Base-by-base conservation (phyloP, 164 flowering plant genomes). In the Houttuynia cordata region DNA sequence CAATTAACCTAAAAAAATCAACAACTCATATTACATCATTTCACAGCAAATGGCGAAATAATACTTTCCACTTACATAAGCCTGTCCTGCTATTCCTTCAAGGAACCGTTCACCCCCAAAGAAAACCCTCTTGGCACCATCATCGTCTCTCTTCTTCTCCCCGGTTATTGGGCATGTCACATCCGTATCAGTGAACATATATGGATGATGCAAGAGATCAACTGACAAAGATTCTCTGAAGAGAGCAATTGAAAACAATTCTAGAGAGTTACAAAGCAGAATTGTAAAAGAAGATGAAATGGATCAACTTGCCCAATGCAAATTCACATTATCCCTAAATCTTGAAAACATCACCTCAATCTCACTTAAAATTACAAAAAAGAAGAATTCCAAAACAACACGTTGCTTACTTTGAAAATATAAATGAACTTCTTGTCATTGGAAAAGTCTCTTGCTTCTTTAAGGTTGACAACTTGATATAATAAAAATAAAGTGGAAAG, bases 141-240 rank as follows among this genome's bases (percentile, higher is more conserved):
- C 99, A 67, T 86, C 95, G 68, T 83, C 97, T 64, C 89, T 83
- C 71, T 58, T 79, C 57, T 70, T 77, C 53, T 73, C 76, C 60
- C 84, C 89, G 57, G 73, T 87, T 57, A 70, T 65, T 54, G 81
- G 70, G 55, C 66, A 52, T 14, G 78, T 83, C 67, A 83, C 61
- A 65, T 75, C 70, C 51, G 81, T 84, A 73, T 93, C 96, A 64
- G 79, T 47, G 73, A 93, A 90, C 99, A 93, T 93, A 77, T 93
- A 94, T 60, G 99, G 99, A 75, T 93, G 99, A 70, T 96, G 99
- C 61, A 90, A 81, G 61, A 93, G 88, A 73, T 93, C 99, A 56
- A 90, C 68, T 18, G 97, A 93, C 55, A 93, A 73, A 60, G 87
- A 79, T 66, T 77, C 97, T 93, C 99, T 93, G 86, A 75, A 21